phyloP scores from a whole-genome alignment of 805 yeast species.

The Cyberlindnera euphorbiae region DNA sequence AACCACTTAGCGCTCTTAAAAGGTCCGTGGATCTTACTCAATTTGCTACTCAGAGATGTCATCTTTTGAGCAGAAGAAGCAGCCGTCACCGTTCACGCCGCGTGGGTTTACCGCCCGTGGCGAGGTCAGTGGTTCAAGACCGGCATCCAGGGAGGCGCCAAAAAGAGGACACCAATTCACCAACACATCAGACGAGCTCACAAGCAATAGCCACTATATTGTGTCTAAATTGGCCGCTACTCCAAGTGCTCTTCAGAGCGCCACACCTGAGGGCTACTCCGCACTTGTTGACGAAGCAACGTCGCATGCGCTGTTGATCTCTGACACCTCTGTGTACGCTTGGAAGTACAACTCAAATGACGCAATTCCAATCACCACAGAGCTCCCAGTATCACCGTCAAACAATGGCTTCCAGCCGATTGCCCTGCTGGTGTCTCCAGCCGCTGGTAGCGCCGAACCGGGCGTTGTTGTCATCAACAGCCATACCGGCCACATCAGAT shows the following conservation, averaged over 20 bases:
- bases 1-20: no score
- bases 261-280: slow-evolving; percentile 9
- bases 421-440: slow-evolving; percentile 55
- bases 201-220: slow-evolving; percentile 53
- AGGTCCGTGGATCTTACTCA: no score
- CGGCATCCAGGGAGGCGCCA: slow-evolving; percentile 7
- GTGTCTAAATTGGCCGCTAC: slow-evolving; percentile 52
- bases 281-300: slow-evolving; percentile 29
- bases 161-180: slow-evolving; percentile 19
- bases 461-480: slow-evolving; percentile 68
- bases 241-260: slow-evolving; percentile 32
- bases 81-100: slow-evolving; percentile 9
- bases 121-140: slow-evolving; percentile 1
- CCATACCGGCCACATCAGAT: slow-evolving; percentile 52
- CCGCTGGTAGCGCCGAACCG: slow-evolving; percentile 49
- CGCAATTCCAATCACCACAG: slow-evolving; percentile 49
- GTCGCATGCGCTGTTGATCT: slow-evolving; percentile 25
- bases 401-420: slow-evolving; percentile 37
- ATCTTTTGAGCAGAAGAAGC: slow-evolving; percentile 4
- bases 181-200: slow-evolving; percentile 40
- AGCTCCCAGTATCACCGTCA: slow-evolving; percentile 35
- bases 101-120: slow-evolving; percentile 5
- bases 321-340: slow-evolving; percentile 47
- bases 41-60: slow-evolving; percentile 3
- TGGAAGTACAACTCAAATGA: slow-evolving; percentile 70